Percentiles rank a stretch among this genome's conserved stretches.
These are phyloP conservation scores for Ceratocystis harringtonii DNA, from an alignment of 2,329 filamentous ascomycete species.

Conservation along the genomic window DNA sequence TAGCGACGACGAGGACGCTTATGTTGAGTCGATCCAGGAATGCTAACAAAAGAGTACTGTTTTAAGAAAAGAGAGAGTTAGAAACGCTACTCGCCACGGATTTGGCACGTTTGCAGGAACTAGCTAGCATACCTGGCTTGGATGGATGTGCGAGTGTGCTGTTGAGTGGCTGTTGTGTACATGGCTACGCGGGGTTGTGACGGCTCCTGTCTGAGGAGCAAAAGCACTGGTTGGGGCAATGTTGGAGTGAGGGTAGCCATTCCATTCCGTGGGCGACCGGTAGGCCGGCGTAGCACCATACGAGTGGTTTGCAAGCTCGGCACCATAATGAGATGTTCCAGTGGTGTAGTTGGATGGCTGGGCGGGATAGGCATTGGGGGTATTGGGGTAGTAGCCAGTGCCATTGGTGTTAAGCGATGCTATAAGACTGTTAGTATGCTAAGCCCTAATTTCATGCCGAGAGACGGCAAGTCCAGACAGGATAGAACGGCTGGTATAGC, in stretches of 20 bases:
- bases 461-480: not conserved
- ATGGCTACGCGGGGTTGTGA: constrained; percentile 2
- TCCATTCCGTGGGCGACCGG: not conserved
- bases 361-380: not conserved
- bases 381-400: not conserved
- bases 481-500: rapidly evolving
- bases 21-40: constrained; percentile 91
- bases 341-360: not conserved
- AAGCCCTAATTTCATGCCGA: not conserved
- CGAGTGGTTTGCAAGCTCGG: not conserved
- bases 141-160: not conserved
- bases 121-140: not conserved
- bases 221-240: not conserved
- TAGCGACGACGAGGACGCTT: constrained; percentile 87
- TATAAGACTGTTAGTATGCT: not conserved
- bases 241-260: not conserved
- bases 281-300: not conserved
- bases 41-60: constrained; percentile 83
- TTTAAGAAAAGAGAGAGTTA: not conserved
- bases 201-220: not conserved
- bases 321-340: not conserved
- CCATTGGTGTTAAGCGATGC: not conserved
- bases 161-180: not conserved
- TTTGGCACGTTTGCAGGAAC: too few relatives aligned
- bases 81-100: not conserved